Percentiles rank a stretch among this genome's conserved stretches.
phyloP scores from a whole-genome alignment of 2,329 filamentous ascomycete genomes.

The Fusarium circinatum region DNA sequence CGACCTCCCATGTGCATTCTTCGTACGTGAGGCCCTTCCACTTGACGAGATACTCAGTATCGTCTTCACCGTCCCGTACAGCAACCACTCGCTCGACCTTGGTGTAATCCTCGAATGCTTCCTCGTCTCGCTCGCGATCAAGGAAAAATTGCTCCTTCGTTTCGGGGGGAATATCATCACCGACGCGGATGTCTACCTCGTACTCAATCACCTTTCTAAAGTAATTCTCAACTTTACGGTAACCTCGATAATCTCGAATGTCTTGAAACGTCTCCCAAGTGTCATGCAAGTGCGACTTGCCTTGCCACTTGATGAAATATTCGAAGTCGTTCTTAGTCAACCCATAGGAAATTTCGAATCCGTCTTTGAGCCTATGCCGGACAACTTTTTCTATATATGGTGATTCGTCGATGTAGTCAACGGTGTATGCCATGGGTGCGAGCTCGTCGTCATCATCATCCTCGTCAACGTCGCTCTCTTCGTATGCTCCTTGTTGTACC shows the following conservation, averaged over 20 bases:
- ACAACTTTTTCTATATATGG: slow-evolving; percentile 93
- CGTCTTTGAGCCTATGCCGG: slow-evolving; percentile 83
- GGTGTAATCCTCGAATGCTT: slow-evolving; percentile 88
- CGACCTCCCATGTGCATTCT: slow-evolving; percentile 91
- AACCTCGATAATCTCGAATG: slow-evolving; percentile 81
- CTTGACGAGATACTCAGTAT: slow-evolving; percentile 91
- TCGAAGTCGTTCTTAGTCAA: slow-evolving; percentile 81
- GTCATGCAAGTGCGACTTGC: slow-evolving; percentile 92
- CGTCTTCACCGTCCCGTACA: slow-evolving; percentile 80
- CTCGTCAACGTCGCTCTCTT: slow-evolving; percentile 73
- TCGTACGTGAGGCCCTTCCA: slow-evolving; percentile 97
- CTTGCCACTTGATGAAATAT: slow-evolving; percentile 96
- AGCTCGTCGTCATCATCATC: slow-evolving; percentile 71
- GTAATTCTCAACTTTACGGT: slow-evolving; percentile 94
- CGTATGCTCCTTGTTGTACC: slow-evolving; percentile 69
- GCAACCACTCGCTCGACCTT: slow-evolving; percentile 94
- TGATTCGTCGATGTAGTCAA: slow-evolving; percentile 77
- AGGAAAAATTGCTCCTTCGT: slow-evolving; percentile 93
- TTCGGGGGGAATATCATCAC: slow-evolving; percentile 81
- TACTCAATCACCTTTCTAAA: slow-evolving; percentile 83
- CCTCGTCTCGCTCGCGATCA: slow-evolving; percentile 90
- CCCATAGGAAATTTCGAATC: slow-evolving; percentile 67
- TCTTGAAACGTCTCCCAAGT: slow-evolving; percentile 89
- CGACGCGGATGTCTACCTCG: slow-evolving; percentile 80
- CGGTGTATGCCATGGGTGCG: slow-evolving; percentile 73